These are phyloP conservation scores for Aspergillus terreus DNA, from an alignment of 2,329 filamentous ascomycete species.

Conservation along the genomic window DNA sequence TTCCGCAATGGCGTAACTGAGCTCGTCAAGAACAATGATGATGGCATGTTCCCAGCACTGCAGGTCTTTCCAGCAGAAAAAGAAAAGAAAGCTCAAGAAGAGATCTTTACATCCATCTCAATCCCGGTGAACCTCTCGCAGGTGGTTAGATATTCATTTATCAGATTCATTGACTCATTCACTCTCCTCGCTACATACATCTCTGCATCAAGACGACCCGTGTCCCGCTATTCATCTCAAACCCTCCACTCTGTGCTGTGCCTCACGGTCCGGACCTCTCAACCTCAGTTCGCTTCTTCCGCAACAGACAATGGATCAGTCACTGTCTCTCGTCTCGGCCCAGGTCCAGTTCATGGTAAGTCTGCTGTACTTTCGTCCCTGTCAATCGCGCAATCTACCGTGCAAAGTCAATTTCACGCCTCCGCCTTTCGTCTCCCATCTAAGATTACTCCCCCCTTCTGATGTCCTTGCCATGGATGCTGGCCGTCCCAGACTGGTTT, in stretches of 20 bases:
- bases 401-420: not conserved
- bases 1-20: slow-evolving; percentile 20
- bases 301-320: slow-evolving; percentile 21
- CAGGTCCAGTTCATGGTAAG: slow-evolving; percentile 32
- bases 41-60: slow-evolving; percentile 9
- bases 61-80: slow-evolving; percentile 15
- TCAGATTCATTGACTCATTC: no score
- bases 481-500: slow-evolving; percentile 7
- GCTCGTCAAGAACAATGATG: slow-evolving; percentile 13
- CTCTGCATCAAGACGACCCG: not conserved
- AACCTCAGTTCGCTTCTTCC: no score
- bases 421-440: not conserved
- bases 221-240: not conserved
- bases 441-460: not conserved
- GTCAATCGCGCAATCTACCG: not conserved
- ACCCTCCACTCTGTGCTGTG: not conserved
- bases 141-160: not conserved
- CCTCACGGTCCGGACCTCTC: no score
- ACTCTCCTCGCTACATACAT: not conserved
- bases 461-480: not conserved
- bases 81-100: slow-evolving; percentile 13
- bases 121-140: not conserved
- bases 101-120: slow-evolving; percentile 1
- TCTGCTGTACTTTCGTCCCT: not conserved
- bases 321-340: slow-evolving; percentile 27